phyloP scores from a whole-genome alignment of 805 yeast species.

The Barnettozyma californica region DNA sequence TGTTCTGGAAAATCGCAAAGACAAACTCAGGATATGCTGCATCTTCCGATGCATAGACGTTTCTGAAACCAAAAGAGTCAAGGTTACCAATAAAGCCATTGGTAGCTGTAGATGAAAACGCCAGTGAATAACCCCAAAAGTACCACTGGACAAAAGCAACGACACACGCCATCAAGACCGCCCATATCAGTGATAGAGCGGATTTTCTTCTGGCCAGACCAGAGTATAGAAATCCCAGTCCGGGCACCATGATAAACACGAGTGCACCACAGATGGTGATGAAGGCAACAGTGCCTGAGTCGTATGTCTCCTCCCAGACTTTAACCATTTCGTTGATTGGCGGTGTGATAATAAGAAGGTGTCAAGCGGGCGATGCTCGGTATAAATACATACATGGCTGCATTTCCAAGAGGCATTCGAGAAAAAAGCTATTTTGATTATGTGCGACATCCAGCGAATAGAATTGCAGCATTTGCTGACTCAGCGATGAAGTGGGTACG shows the following conservation, averaged over 20 bases:
- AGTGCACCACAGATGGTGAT: constrained; percentile 59
- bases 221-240: constrained; percentile 85
- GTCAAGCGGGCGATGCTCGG: neutral
- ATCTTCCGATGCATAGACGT: constrained; percentile 47
- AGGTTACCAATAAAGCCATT: constrained; percentile 87
- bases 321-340: constrained; percentile 9
- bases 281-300: constrained; percentile 42
- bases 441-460: constrained; percentile 3
- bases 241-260: constrained; percentile 91
- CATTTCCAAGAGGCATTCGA: neutral
- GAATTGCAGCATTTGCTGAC: constrained; percentile 2
- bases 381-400: constrained; percentile 1
- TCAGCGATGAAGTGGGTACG: constrained; percentile 1
- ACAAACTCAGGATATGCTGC: constrained; percentile 73
- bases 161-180: constrained; percentile 64
- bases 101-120: constrained; percentile 74
- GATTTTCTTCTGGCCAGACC: constrained; percentile 88
- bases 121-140: constrained; percentile 96
- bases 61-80: constrained; percentile 73
- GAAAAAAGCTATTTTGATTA: neutral
- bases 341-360: neutral
- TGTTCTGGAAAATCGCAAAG: constrained; percentile 82
- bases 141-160: constrained; percentile 89
- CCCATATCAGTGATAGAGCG: constrained; percentile 84
- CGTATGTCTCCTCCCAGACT: constrained; percentile 34